Base-by-base conservation (phyloP, 108 stramenopile genomes). In the Discostella stelligeroides region DNA sequence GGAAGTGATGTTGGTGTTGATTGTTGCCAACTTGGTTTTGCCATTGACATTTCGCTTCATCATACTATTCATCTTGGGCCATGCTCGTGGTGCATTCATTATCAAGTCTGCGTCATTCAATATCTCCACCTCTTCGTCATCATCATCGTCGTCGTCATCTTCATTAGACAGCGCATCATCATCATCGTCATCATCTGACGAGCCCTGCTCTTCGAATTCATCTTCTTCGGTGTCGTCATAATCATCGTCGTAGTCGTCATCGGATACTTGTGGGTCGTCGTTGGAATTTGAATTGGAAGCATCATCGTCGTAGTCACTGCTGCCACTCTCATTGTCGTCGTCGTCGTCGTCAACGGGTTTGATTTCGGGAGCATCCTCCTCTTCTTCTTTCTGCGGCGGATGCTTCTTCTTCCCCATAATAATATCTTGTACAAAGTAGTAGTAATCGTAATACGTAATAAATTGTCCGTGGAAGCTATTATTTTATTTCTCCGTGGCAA, bases 171-270 rank as follows among this genome's bases (percentile, higher is more conserved):
- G 89, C 7, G 82, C 61, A 29, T 87, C 85, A 18, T 88, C 41
- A 45, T 91, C 91, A 15, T 91, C 94, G 30, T 92, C 91, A 56
- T 91, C 91, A 40, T 89, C 88, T n/a, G n/a, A n/a, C 5, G 90
- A 91, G 43, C 91, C 91, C 81, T 92, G 91, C 47, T 92, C 91
- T 80, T 91, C 94, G 56, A 92, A 91, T 23, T 86, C 89, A n/a
- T 92, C 94, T 27, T 39, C 71, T 21, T 67, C 64, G 42, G 40
- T 61, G 28, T 57, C 66, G 21, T 63, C 62, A n/a, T 80, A 66
- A 40, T 56, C 64, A 42, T 75, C 34, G 6, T 5, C 3, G 43
- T 45, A 4, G 9, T 45, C 30, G 34, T 17, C 34, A 37, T 56
- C 55, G 30, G 55, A 56, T 1, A 56, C 55, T 30, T 56, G 34